Evolutionary conservation across 169 alveolate species (phyloP), one percentile per base, ranked within the genome.

Genomic region (Cryptosporidium meleagridis): DNA sequence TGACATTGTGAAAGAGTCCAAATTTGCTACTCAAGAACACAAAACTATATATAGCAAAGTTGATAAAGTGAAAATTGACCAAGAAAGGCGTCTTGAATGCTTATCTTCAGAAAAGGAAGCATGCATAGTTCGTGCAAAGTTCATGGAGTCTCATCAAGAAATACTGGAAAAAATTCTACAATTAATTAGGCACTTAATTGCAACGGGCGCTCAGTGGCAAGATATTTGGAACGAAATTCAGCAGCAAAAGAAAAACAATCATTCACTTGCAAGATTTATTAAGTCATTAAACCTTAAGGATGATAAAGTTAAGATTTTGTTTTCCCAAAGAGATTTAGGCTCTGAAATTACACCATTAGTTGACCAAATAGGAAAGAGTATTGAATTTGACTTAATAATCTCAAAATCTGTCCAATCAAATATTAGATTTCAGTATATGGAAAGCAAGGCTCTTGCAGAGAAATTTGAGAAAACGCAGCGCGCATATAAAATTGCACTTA

Each of bases 141-240:
- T 93, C 18, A 92, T 95, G 51, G 96, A 97, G 71, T 87, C 75
- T 48, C 91, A 96, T 91, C 95, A 94, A 71, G 94, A 85, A 70
- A 92, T 95, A 37, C 95, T 95, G 7, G 96, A 96, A 31, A 96
- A 84, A 72, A 93, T 91, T 85, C 92, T 94, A 68, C 92, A 91
- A 73, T 85, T 94, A 48, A 71, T 92, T 85, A 84, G 95, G 31
- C 85, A 95, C 29, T 92, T 95, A 48, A 80, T 94, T 14, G 93
- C 96, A 21, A 86, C 96, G 2, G 98, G 98, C 37, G 96, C 97
- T 52, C 93, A 96, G 33, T 97, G 99, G 99, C 94, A 92, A 35
- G 97, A 96, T 69, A 96, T 96, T 21, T 73, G 87, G 92, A 96
- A 96, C 75, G 97, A 96, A 94, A 92, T 97, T 12, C 94, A 95